phyloP scores from a whole-genome alignment of 345 rosid genomes.

The Corchorus capsularis region DNA sequence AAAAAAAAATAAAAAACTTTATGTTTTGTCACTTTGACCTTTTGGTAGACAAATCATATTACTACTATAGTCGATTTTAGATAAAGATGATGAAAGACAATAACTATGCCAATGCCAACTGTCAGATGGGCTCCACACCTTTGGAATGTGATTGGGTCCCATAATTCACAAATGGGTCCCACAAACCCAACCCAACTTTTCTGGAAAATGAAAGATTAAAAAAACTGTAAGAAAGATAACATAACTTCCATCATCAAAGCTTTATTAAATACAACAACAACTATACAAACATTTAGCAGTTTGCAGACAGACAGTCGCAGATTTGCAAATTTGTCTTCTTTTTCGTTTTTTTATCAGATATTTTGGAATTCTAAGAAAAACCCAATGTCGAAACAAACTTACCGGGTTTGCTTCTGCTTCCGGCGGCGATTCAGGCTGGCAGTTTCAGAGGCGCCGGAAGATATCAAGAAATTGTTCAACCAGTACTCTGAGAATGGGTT shows the following conservation, averaged over 20 bases:
- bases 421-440: constrained; percentile 52
- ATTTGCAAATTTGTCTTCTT: not conserved
- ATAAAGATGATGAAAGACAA: not conserved
- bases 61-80: not conserved
- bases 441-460: constrained; percentile 60
- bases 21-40: not conserved
- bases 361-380: not conserved
- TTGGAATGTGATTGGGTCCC: not conserved
- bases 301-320: not conserved
- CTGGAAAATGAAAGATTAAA: not conserved
- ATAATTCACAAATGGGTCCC: not conserved
- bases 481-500: constrained; percentile 59
- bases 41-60: not conserved
- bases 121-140: not conserved
- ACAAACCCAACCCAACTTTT: not conserved
- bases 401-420: constrained; percentile 36
- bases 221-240: not conserved
- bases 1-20: not conserved
- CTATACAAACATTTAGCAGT: not conserved
- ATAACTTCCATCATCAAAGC: not conserved
- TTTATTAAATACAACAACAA: not conserved
- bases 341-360: not conserved
- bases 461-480: constrained; percentile 53
- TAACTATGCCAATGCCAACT: not conserved
- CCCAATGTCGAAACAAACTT: constrained; percentile 64